Percentiles rank a stretch among this genome's conserved stretches.
These are phyloP conservation scores for Aleurites moluccanus DNA, from an alignment of 441 rosid genomes.

Conservation along the genomic window DNA sequence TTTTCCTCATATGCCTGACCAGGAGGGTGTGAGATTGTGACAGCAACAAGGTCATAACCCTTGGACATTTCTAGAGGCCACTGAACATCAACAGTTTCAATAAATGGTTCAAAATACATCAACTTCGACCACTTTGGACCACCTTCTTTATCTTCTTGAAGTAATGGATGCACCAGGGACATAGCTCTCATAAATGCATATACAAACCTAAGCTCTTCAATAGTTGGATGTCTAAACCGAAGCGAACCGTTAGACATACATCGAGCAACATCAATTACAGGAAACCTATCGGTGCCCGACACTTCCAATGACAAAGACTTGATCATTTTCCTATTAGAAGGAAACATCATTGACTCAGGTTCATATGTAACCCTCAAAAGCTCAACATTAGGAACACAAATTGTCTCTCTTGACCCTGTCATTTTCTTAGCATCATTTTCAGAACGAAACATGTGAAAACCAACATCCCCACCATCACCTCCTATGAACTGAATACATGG, in stretches of 20 bases:
- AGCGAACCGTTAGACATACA: constrained; percentile 52
- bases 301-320: constrained; percentile 54
- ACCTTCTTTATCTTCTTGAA: constrained; percentile 51
- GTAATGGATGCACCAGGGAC: constrained; percentile 62
- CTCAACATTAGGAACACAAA: constrained; percentile 58
- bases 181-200: constrained; percentile 64
- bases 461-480: constrained; percentile 74
- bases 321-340: constrained; percentile 57
- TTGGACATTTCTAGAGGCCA: constrained; percentile 67
- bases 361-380: constrained; percentile 59
- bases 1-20: constrained; percentile 57
- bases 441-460: constrained; percentile 54
- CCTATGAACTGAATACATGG: constrained; percentile 69
- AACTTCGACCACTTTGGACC: constrained; percentile 47
- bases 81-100: constrained; percentile 74
- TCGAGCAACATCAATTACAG: constrained; percentile 60
- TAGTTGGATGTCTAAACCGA: constrained; percentile 53
- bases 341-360: constrained; percentile 53
- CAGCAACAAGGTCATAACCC: constrained; percentile 58
- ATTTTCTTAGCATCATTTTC: constrained; percentile 56
- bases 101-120: constrained; percentile 54
- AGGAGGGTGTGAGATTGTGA: constrained; percentile 65
- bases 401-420: constrained; percentile 59
- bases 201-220: constrained; percentile 67
- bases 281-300: constrained; percentile 56